These are phyloP conservation scores for Aspergillus sclerotiicarbonarius DNA, from an alignment of 495 filamentous ascomycete species.

Conservation along the genomic window DNA sequence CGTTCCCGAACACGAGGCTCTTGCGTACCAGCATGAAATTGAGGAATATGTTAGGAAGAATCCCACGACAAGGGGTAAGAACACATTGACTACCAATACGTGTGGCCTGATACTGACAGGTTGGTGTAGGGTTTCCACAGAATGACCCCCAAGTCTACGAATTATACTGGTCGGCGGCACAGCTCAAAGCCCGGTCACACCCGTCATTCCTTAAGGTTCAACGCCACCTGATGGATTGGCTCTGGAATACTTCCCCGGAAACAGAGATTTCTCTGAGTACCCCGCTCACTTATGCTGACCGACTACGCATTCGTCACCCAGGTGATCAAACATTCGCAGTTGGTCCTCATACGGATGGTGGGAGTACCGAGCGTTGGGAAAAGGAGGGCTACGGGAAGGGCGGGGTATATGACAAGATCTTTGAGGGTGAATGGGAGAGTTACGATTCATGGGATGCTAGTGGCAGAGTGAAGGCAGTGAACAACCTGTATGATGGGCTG, in stretches of 20 bases:
- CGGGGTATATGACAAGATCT: slow-evolving; percentile 62
- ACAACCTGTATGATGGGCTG: slow-evolving; percentile 66
- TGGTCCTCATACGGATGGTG: slow-evolving; percentile 73
- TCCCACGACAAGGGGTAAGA: slow-evolving; percentile 31
- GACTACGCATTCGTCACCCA: slow-evolving; percentile 58
- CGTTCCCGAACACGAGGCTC: slow-evolving; percentile 53
- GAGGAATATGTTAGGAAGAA: slow-evolving; percentile 58
- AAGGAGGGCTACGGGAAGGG: slow-evolving; percentile 57
- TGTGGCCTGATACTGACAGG: slow-evolving; percentile 2
- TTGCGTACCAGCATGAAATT: slow-evolving; percentile 54
- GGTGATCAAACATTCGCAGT: slow-evolving; percentile 68
- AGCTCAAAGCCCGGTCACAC: slow-evolving; percentile 64
- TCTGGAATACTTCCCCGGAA: slow-evolving; percentile 58
- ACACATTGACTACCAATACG: background rate
- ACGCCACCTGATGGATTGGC: slow-evolving; percentile 59
- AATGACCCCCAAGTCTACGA: slow-evolving; percentile 67
- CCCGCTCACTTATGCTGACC: slow-evolving; percentile 70
- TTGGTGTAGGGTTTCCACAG: slow-evolving; percentile 36
- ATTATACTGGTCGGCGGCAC: slow-evolving; percentile 72
- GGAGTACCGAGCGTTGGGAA: slow-evolving; percentile 75
- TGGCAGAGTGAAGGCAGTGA: slow-evolving; percentile 55
- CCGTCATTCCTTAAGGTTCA: slow-evolving; percentile 61
- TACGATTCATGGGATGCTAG: slow-evolving; percentile 70
- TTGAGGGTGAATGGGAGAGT: slow-evolving; percentile 63
- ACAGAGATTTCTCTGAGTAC: slow-evolving; percentile 44